A percentile compares a stretch with the other conserved stretches of the same genome.
Evolutionary conservation across 2,329 filamentous ascomycete genomes (phyloP).

Genomic region (Clonostachys rhizophaga): DNA sequence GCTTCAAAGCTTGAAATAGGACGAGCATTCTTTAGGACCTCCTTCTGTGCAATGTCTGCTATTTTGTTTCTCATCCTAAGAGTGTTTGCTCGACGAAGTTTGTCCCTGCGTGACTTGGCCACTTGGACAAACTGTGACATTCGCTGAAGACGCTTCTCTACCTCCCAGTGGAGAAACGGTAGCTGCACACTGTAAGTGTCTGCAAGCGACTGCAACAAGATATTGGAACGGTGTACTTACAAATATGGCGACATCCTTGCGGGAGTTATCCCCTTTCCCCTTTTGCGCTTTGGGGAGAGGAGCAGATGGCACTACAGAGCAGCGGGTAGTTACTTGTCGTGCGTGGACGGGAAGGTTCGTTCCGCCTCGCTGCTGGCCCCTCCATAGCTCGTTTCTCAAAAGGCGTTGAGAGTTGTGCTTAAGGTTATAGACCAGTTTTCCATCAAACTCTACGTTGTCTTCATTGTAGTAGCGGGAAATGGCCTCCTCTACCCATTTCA

Average conservation of each 20-base stretch:
- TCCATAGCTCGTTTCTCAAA: conserved; percentile 9
- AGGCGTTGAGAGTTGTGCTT: conserved; percentile 10
- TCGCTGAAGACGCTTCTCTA: conserved; percentile 8
- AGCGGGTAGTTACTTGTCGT: conserved; percentile 8
- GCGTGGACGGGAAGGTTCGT: conserved; percentile 6
- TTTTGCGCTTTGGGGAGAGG: background rate
- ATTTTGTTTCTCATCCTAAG: conserved; percentile 2
- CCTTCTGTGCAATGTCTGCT: conserved; percentile 4
- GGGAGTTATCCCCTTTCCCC: background rate
- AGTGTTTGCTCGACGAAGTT: conserved; percentile 6
- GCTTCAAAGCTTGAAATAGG: conserved; percentile 1
- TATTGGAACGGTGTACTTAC: conserved; percentile 1
- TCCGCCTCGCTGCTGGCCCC: conserved; percentile 8
- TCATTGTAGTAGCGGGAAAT: conserved; percentile 11
- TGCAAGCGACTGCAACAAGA: background rate
- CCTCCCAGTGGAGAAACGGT: conserved; percentile 11
- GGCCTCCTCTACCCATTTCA: conserved; percentile 17
- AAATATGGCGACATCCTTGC: conserved; percentile 7
- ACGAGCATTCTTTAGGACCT: background rate
- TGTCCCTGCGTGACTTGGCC: conserved; percentile 7
- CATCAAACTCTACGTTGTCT: conserved; percentile 7
- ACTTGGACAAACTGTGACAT: conserved; percentile 9
- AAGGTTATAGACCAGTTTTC: conserved; percentile 2
- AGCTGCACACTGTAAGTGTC: conserved; percentile 2
- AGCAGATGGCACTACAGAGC: conserved; percentile 8